Percentiles rank a stretch among this genome's conserved stretches.
Conservation (phyloP, 2,329 filamentous ascomycete species). For the Cladosporium phlei region DNA sequence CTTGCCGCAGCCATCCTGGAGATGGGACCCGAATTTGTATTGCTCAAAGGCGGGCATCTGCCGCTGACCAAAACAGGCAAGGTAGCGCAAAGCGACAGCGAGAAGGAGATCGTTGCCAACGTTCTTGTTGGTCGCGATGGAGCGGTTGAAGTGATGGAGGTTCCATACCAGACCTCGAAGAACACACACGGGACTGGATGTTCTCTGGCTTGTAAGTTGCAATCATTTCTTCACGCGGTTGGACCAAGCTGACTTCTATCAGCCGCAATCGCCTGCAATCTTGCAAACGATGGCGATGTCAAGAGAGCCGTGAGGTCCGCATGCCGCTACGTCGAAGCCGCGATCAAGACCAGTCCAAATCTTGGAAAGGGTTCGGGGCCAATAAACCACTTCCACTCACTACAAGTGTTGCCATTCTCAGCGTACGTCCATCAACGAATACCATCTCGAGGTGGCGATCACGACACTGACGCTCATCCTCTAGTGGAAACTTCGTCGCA, state of each 20-base stretch:
- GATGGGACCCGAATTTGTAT: conserved; percentile 72
- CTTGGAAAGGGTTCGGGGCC: conserved; percentile 66
- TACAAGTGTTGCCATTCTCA: conserved; percentile 62
- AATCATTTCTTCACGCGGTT: no score
- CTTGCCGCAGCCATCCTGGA: conserved; percentile 62
- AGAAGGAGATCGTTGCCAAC: conserved; percentile 68
- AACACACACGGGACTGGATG: conserved; percentile 96
- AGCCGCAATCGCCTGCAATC: conserved; percentile 71
- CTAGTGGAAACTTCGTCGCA: conserved; percentile 68
- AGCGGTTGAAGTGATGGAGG: conserved; percentile 60
- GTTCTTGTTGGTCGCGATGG: conserved; percentile 60
- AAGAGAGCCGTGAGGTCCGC: conserved; percentile 60
- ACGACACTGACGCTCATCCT: no score
- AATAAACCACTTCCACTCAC: conserved; percentile 74
- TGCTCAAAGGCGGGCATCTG: conserved; percentile 88
- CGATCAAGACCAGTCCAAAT: conserved; percentile 60
- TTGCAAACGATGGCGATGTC: conserved; percentile 57
- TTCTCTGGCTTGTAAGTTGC: conserved; percentile 72
- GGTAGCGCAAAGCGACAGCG: conserved; percentile 54
- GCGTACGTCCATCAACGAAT: no score
- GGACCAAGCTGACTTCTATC: conserved; percentile 1
- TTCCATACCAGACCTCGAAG: conserved; percentile 63
- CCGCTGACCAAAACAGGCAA: conserved; percentile 64
- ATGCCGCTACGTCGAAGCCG: conserved; percentile 66
- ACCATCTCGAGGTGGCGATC: no score